Evolutionary conservation across 2,329 filamentous ascomycete genomes (phyloP), one percentile per base, ranked within the genome.

Genomic region (Microthyrium microscopicum): DNA sequence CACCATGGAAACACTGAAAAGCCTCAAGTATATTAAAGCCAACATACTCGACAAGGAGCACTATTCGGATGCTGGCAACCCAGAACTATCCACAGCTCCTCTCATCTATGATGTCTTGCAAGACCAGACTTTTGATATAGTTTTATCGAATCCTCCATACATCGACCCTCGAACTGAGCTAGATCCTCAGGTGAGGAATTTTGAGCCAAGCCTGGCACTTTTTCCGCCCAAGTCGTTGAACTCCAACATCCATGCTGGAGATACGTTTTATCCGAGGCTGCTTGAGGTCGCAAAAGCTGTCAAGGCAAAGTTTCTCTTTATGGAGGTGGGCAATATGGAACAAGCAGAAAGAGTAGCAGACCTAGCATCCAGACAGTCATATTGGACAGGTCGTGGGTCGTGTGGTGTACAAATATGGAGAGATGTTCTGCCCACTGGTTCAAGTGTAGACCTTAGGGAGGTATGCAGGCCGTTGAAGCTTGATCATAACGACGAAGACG

Each of bases 91-190:
- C 33, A 3, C 17, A 33, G 12, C 35, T 37, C 12, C n/a, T 25
- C n/a, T 18, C 5, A 5, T 15, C 9, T 26, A 19, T 34, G 2
- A 5, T 12, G 8, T 11, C 19, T 17, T 6, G 26, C n/a, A 18
- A 16, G 24, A 13, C 9, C 5, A 20, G 19, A 13, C 26, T 20
- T 57, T 54, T 46, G 74, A 91, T 40, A 56, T 95, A 4, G 55
- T 98, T 2, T 68, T 89, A 22, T 79, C 79, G 2, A 98, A 98
- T 47, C 89, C 89, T 12, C 89, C 89, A 1, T 95, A 95, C 51
- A 76, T 95, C 32, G 91, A 84, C 2, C 57, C 0, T 42, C 50
- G 3, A 69, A 55, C 25, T 68, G 70, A 20, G 13, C 84, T 77
- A 1, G 61, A 66, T 1, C 68, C 73, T 18, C 87, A 80, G 9